These are phyloP conservation scores for Solanum medicagineum DNA, from an alignment of 257 asterid species.

Conservation along the genomic window DNA sequence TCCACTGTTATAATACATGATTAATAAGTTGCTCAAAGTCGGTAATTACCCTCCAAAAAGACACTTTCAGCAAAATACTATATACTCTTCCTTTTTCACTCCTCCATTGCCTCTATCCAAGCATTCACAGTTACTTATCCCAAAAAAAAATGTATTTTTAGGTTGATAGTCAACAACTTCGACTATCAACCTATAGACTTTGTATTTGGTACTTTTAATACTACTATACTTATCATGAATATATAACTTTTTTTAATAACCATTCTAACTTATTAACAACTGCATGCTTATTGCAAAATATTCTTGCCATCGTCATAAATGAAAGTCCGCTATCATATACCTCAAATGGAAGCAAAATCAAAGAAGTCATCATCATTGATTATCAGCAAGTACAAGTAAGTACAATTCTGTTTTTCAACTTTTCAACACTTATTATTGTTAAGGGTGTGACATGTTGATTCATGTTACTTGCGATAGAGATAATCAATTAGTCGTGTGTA, in stretches of 20 bases:
- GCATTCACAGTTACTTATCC: neutral
- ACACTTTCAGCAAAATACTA: too few relatives aligned
- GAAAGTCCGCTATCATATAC: neutral
- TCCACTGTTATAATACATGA: too few relatives aligned
- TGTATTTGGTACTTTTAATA: neutral
- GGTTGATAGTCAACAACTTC: neutral
- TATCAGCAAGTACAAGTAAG: neutral
- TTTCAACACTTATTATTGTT: too few relatives aligned
- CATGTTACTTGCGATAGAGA: neutral
- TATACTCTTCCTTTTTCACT: too few relatives aligned
- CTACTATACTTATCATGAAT: neutral
- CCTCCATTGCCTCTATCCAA: conserved; percentile 6
- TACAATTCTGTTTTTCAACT: neutral
- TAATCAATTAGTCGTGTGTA: conserved; percentile 29
- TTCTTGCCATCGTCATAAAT: neutral
- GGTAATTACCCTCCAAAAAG: too few relatives aligned
- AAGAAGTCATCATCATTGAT: neutral
- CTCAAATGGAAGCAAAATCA: neutral
- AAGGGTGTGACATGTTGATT: too few relatives aligned
- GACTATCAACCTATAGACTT: neutral
- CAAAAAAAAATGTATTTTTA: too few relatives aligned
- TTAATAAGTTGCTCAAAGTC: too few relatives aligned
- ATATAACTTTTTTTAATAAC: neutral
- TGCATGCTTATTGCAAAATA: neutral
- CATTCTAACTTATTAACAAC: neutral